Evolutionary conservation across 192 early-diverging fungal species (phyloP), one percentile per base, ranked within the genome.

Genomic region (Entomortierella parvispora): DNA sequence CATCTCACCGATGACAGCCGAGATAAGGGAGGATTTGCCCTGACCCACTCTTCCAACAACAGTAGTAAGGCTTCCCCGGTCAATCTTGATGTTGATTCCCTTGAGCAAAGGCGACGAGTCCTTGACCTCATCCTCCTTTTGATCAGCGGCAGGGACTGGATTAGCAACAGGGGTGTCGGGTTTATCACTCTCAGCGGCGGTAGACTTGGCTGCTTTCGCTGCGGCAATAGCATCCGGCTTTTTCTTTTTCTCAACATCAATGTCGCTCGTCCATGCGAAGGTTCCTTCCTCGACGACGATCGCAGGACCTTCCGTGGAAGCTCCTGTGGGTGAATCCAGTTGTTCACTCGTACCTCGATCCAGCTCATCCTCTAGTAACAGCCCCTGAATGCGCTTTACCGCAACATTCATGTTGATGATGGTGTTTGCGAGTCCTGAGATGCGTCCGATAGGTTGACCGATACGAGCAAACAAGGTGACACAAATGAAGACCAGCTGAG

Each of bases 1-100:
- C 91, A 94, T 94, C 69, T 96, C 94, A 31, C 94, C 94, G 14
- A 94, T 77, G 12, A 94, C 57, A 0, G 91, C 90, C 29, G 80
- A 79, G 12, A 93, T 63, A 31, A 94, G 65, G 11, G 90, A 89
- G 1, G 90, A 88, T 68, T 96, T 96, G 32, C 94, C 94, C 29
- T 83, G 80, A 3, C 94, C 94, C 10, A 94, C 90, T 6, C 80
- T 48, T 2, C 92, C 92, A 4, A 92, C 83, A 63, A 93, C 64
- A 0, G 87, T 83, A 5, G 89, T 81, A 8, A 89, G 76, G 14
- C 79, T 68, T 34, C 81, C 82, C 47, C 55, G 52, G 2, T 56
- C 62, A 2, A 86, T 77, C 20, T 59, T 33, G 42, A 85, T 29
- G 48, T 69, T 67, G 57, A 90, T 76, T 53, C 70, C 45, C 10